phyloP scores from a whole-genome alignment of 1,284 basidiomycete genomes.

The Xerocomus amazonicus region DNA sequence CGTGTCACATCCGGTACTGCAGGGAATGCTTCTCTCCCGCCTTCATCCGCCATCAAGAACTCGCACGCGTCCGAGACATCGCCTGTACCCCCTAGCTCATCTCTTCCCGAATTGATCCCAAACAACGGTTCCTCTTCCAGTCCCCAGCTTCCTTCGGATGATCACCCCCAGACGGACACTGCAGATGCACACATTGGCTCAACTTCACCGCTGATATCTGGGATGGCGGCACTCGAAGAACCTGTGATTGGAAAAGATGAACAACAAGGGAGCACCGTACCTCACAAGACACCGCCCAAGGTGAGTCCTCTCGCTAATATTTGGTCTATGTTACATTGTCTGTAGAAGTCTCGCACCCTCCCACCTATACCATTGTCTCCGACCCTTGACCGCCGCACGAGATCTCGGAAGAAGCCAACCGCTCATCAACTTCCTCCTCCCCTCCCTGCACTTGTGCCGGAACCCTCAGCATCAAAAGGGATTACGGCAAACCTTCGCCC shows the following conservation, averaged over 20 bases:
- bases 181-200: constrained; percentile 16
- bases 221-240: constrained; percentile 7
- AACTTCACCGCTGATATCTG: constrained; percentile 15
- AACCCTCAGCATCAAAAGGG: not conserved
- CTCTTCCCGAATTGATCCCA: constrained; percentile 59
- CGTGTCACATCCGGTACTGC: constrained; percentile 24
- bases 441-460: constrained; percentile 29
- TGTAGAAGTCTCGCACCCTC: constrained; percentile 34
- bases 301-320: constrained; percentile 8
- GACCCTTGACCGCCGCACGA: constrained; percentile 39
- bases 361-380: constrained; percentile 51
- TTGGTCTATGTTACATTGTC: constrained; percentile 6
- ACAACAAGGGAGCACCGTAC: constrained; percentile 8
- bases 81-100: constrained; percentile 32
- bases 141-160: constrained; percentile 45
- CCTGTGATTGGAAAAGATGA: constrained; percentile 15
- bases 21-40: constrained; percentile 20
- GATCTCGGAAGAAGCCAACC: constrained; percentile 33
- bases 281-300: constrained; percentile 28
- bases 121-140: constrained; percentile 68
- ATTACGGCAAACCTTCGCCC: constrained; percentile 27
- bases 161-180: constrained; percentile 21
- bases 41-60: constrained; percentile 28
- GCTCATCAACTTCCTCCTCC: constrained; percentile 25
- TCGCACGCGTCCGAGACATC: constrained; percentile 23